These are phyloP conservation scores for Limtongia smithiae DNA, from an alignment of 805 yeast genomes.

Conservation along the genomic window DNA sequence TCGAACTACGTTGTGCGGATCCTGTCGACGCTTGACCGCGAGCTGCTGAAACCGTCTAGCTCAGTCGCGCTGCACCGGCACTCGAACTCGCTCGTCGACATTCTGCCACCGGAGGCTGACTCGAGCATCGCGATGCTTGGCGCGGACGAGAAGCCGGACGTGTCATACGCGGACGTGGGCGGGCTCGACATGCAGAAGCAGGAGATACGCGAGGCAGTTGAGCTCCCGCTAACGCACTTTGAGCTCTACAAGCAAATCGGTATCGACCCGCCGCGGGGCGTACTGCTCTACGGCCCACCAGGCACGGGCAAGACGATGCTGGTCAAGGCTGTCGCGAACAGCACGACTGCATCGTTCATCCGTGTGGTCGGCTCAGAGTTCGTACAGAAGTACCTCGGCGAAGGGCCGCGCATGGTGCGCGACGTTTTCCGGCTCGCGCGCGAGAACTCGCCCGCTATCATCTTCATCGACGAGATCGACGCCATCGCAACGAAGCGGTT, in stretches of 20 bases:
- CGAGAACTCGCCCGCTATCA: constrained; percentile 95
- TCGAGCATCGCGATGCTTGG: constrained; percentile 93
- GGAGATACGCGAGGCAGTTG: constrained; percentile 98
- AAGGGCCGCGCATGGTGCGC: constrained; percentile 99
- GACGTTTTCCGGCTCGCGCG: constrained; percentile 96
- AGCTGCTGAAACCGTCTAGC: constrained; percentile 87
- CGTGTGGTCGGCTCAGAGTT: constrained; percentile 98
- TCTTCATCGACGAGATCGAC: constrained; percentile 97
- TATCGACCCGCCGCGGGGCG: constrained; percentile 97
- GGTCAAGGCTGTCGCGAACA: constrained; percentile 97
- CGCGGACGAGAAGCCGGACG: constrained; percentile 91
- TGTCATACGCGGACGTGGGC: constrained; percentile 96
- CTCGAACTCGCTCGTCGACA: constrained; percentile 95
- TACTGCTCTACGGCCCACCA: constrained; percentile 96
- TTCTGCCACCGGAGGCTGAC: constrained; percentile 97
- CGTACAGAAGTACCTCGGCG: constrained; percentile 97
- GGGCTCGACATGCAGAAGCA: constrained; percentile 99
- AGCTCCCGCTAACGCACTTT: constrained; percentile 90
- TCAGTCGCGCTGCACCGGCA: constrained; percentile 98
- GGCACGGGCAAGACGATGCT: constrained; percentile 99
- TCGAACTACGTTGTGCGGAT: constrained; percentile 95
- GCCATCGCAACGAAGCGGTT: constrained; percentile 99
- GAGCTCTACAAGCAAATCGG: constrained; percentile 97
- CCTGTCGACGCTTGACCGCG: constrained; percentile 90
- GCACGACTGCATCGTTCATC: constrained; percentile 91